These are phyloP conservation scores for Pelomyxa schiedti DNA, from an alignment of 78 protist genomes.

Conservation along the genomic window DNA sequence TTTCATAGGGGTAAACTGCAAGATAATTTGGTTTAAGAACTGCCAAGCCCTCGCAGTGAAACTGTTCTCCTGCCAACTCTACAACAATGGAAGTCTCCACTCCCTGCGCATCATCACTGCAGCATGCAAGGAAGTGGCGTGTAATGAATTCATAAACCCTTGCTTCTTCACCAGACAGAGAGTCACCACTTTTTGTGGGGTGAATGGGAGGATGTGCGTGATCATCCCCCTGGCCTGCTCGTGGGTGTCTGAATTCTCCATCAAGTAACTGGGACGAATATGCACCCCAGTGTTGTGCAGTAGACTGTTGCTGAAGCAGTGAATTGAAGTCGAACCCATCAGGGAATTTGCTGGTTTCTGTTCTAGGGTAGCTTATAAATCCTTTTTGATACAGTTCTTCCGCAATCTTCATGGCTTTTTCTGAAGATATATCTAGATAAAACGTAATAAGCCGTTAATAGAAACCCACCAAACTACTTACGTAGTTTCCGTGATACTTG, in stretches of 20 bases:
- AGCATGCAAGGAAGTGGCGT: slow-evolving; percentile 93
- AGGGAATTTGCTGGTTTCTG: slow-evolving; percentile 88
- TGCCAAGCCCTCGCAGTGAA: slow-evolving; percentile 43
- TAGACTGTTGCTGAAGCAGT: slow-evolving; percentile 29
- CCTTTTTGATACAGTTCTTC: slow-evolving; percentile 87
- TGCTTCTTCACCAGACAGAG: slow-evolving; percentile 10
- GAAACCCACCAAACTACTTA: slow-evolving; percentile 55
- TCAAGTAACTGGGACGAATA: slow-evolving; percentile 39
- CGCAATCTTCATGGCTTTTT: slow-evolving; percentile 34
- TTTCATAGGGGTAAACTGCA: slow-evolving; percentile 76
- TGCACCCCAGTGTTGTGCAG: slow-evolving; percentile 48
- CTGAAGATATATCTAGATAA: too few species aligned
- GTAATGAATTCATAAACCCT: slow-evolving; percentile 75
- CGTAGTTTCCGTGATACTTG: slow-evolving; percentile 52
- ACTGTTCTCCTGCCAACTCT: slow-evolving; percentile 62
- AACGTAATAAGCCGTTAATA: too few species aligned
- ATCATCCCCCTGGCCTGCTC: slow-evolving; percentile 77
- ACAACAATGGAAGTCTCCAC: slow-evolving; percentile 62
- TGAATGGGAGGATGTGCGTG: slow-evolving; percentile 98
- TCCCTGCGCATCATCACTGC: slow-evolving; percentile 82
- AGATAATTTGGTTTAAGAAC: slow-evolving; percentile 59
- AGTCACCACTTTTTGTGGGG: slow-evolving; percentile 56
- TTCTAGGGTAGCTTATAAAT: slow-evolving; percentile 90
- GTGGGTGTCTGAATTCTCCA: slow-evolving; percentile 61
- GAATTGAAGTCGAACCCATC: slow-evolving; percentile 46